phyloP scores from a whole-genome alignment of 2,329 filamentous ascomycete species.

The Lizonia empirigonia region DNA sequence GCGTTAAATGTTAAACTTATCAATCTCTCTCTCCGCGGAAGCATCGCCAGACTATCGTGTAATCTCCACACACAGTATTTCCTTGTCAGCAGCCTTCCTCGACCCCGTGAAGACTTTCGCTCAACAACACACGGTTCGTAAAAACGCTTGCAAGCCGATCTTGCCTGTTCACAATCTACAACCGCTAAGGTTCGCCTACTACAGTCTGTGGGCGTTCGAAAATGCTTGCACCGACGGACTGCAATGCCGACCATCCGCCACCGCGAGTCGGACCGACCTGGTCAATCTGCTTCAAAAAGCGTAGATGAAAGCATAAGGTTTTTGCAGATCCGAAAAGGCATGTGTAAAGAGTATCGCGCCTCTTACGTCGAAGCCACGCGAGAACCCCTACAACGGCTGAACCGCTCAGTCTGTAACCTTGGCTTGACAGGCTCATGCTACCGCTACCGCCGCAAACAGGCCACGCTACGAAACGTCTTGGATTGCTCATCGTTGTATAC shows the following conservation, averaged over 20 bases:
- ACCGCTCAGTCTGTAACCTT: neutral
- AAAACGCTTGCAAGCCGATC: neutral
- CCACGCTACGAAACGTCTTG: neutral
- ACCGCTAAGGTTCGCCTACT: neutral
- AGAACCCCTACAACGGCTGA: neutral
- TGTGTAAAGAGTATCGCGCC: neutral
- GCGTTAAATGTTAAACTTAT: neutral
- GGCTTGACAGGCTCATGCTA: neutral
- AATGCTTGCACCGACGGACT: too few species aligned
- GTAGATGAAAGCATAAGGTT: conserved; percentile 4
- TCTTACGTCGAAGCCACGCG: neutral
- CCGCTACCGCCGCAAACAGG: conserved; percentile 1
- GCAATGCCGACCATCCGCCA: neutral
- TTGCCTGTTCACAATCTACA: neutral
- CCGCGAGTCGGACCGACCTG: conserved; percentile 47
- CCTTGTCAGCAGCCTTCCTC: neutral
- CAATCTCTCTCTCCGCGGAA: neutral
- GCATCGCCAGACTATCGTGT: neutral
- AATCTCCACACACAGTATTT: too few species aligned
- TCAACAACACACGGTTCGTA: neutral
- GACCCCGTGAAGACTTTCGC: neutral
- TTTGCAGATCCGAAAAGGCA: neutral
- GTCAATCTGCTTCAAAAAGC: conserved; percentile 40
- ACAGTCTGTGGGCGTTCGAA: neutral
- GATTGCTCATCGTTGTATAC: neutral